Percentiles rank a stretch among this genome's conserved stretches.
Conservation (phyloP, 306 rosid species). For the Heteromeles arbutifolia region DNA sequence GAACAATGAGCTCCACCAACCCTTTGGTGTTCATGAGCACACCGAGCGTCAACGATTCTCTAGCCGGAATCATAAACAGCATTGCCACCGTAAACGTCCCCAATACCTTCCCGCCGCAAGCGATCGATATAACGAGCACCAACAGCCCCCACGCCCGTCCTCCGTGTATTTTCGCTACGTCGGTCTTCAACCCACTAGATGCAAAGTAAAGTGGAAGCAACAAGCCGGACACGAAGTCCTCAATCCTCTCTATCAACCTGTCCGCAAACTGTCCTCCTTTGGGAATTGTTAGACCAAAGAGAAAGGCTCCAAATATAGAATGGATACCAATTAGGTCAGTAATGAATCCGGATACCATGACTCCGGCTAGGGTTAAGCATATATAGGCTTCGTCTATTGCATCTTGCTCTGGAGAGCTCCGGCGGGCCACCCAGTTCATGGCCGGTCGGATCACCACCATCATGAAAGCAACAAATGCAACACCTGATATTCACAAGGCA, state of each 20-base stretch:
- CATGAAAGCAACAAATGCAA: constrained; percentile 56
- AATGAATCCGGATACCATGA: constrained; percentile 57
- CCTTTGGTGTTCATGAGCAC: constrained; percentile 96
- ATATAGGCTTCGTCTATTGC: constrained; percentile 48
- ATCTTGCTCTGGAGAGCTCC: constrained; percentile 38
- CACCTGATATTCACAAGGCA: constrained; percentile 27
- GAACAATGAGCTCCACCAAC: constrained; percentile 84
- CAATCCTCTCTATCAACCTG: constrained; percentile 58
- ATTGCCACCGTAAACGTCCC: constrained; percentile 72
- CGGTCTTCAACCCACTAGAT: constrained; percentile 75
- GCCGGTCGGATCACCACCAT: constrained; percentile 43
- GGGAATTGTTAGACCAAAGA: constrained; percentile 73
- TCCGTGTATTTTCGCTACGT: constrained; percentile 59
- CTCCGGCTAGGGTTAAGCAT: constrained; percentile 57
- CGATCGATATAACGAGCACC: constrained; percentile 51
- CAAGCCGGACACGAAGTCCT: constrained; percentile 77
- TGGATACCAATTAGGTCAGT: constrained; percentile 86
- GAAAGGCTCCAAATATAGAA: constrained; percentile 76
- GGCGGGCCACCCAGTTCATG: constrained; percentile 53
- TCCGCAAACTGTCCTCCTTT: constrained; percentile 52
- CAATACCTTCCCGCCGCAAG: constrained; percentile 71
- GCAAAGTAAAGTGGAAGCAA: constrained; percentile 83
- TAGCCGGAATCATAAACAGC: constrained; percentile 49
- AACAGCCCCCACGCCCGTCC: constrained; percentile 64
- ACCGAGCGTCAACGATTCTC: constrained; percentile 72